Percentiles rank a stretch among this genome's conserved stretches.
These are phyloP conservation scores for Trichosporon sp. DNA, from an alignment of 1,284 basidiomycete species.

Conservation along the genomic window DNA sequence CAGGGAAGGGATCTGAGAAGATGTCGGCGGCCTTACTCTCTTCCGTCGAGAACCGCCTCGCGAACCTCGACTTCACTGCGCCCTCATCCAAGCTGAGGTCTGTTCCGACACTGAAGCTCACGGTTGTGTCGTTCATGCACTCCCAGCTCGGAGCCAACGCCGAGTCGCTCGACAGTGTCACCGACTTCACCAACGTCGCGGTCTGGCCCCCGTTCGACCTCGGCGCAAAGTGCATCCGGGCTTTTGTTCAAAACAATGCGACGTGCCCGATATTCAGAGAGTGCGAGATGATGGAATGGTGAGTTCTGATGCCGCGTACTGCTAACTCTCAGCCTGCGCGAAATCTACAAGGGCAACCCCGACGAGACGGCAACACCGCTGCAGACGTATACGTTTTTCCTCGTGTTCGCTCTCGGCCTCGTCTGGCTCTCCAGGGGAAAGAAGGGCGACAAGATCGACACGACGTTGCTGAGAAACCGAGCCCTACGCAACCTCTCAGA, in stretches of 20 bases:
- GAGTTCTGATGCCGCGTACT: not conserved
- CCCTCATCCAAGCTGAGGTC: conserved; percentile 1
- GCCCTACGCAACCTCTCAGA: conserved; percentile 13
- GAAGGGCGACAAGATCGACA: conserved; percentile 24
- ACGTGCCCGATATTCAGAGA: conserved; percentile 17
- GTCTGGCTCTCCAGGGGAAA: conserved; percentile 16
- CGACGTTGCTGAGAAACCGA: conserved; percentile 21
- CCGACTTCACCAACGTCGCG: conserved; percentile 7
- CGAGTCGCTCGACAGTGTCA: not conserved
- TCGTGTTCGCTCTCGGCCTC: conserved; percentile 16
- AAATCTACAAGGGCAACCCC: conserved; percentile 22
- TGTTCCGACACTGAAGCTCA: conserved; percentile 5
- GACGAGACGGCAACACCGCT: conserved; percentile 22
- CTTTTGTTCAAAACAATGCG: conserved; percentile 23
- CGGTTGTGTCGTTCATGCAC: conserved; percentile 20
- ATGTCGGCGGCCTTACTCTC: not conserved
- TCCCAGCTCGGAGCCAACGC: conserved; percentile 19
- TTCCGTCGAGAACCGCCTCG: conserved; percentile 18
- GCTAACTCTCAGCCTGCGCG: conserved; percentile 19
- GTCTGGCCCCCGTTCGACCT: conserved; percentile 25
- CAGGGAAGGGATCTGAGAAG: conserved; percentile 15
- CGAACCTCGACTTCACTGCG: conserved; percentile 17
- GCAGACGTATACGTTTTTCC: conserved; percentile 26
- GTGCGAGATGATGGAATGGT: conserved; percentile 20
- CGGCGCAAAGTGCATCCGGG: conserved; percentile 17